Percentiles rank a stretch among this genome's conserved stretches.
Conservation (phyloP, 2,329 filamentous ascomycete genomes). For the Alternaria tenuissima region DNA sequence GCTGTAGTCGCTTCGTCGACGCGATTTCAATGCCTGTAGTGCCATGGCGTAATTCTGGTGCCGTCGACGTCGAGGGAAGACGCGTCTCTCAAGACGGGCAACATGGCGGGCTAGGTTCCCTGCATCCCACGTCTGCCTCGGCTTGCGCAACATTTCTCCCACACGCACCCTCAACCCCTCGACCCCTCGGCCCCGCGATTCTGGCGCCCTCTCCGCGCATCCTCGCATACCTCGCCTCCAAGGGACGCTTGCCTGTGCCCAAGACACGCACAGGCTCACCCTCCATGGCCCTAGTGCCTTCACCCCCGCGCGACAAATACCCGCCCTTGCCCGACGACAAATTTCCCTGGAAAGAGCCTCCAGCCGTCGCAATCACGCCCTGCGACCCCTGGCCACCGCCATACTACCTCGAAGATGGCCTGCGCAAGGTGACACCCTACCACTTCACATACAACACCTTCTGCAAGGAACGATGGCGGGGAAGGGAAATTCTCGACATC, state of each 20-base stretch:
- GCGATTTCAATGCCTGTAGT: conserved; percentile 59
- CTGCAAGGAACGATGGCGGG: conserved; percentile 94
- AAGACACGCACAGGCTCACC: conserved; percentile 28
- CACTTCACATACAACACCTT: conserved; percentile 94
- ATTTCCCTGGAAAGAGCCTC: conserved; percentile 55
- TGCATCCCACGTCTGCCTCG: conserved; percentile 13
- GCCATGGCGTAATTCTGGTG: conserved; percentile 28
- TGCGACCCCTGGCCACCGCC: conserved; percentile 68
- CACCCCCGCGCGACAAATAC: conserved; percentile 40
- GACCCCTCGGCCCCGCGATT: conserved; percentile 21
- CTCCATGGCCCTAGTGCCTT: conserved; percentile 57
- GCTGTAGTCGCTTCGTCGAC: conserved; percentile 75
- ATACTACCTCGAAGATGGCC: conserved; percentile 83
- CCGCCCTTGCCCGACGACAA: conserved; percentile 44
- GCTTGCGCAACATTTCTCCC: conserved; percentile 9
- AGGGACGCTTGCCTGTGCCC: conserved; percentile 50
- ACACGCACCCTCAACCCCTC: conserved; percentile 1
- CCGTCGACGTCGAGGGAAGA: background rate
- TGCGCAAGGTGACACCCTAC: conserved; percentile 86
- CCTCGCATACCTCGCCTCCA: conserved; percentile 60
- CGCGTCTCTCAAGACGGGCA: background rate
- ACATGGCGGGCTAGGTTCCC: background rate
- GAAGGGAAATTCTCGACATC: conserved; percentile 80
- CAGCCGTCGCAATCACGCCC: conserved; percentile 59
- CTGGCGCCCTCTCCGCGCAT: conserved; percentile 63